phyloP scores from a whole-genome alignment of 768 basidiomycete genomes.

The Pleurotus cornucopiae region DNA sequence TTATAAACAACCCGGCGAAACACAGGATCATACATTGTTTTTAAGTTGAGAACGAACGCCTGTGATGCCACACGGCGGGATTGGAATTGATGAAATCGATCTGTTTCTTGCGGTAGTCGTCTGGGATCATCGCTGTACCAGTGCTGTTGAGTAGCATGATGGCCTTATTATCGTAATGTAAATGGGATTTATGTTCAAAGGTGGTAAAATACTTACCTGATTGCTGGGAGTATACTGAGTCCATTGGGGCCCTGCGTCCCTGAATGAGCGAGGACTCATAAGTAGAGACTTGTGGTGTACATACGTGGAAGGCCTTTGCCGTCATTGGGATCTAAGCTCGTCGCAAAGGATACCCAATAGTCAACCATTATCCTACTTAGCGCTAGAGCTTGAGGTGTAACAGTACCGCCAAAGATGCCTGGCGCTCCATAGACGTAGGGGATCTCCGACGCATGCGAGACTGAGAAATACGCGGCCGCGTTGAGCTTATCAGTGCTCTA shows the following conservation, averaged over 20 bases:
- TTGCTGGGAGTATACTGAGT: conserved; percentile 24
- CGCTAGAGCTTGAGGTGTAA: conserved; percentile 15
- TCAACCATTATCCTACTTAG: conserved; percentile 33
- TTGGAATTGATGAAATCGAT: conserved; percentile 32
- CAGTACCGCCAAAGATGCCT: conserved; percentile 11
- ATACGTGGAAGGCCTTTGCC: conserved; percentile 25
- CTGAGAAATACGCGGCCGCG: conserved; percentile 9
- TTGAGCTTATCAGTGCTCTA: neutral
- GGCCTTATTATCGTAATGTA: conserved; percentile 15
- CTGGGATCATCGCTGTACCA: conserved; percentile 30
- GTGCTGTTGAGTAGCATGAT: conserved; percentile 31
- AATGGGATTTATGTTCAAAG: neutral
- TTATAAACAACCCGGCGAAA: no score
- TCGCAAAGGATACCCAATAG: conserved; percentile 40
- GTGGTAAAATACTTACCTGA: conserved; percentile 14
- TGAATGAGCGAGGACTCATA: neutral
- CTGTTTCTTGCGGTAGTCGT: conserved; percentile 30
- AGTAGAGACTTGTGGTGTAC: conserved; percentile 10
- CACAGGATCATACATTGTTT: neutral
- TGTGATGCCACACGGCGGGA: conserved; percentile 18
- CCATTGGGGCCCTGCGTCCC: conserved; percentile 23
- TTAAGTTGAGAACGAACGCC: conserved; percentile 1
- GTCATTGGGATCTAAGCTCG: conserved; percentile 35
- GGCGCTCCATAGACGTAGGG: conserved; percentile 30
- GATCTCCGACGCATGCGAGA: conserved; percentile 29